Conservation (phyloP, 805 yeast species). For the Priceomyces melissophilus region DNA sequence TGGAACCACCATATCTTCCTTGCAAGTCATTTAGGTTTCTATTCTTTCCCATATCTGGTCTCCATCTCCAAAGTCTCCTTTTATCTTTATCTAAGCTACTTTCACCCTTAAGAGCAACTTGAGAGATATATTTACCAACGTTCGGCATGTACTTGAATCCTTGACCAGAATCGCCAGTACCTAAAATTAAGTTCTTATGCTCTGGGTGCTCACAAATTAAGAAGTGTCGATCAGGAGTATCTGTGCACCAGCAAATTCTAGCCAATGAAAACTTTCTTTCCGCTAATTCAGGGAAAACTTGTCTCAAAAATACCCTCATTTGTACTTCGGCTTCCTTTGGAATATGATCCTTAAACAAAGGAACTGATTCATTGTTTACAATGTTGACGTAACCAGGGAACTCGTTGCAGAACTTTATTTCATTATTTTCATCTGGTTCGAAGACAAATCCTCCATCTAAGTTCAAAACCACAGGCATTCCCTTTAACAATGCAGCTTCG, state of each 20-base stretch:
- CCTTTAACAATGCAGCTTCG: conserved; percentile 32
- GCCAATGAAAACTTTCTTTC: conserved; percentile 16
- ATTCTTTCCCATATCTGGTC: conserved; percentile 5
- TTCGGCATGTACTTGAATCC: conserved; percentile 35
- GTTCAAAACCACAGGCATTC: conserved; percentile 42
- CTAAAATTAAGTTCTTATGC: conserved; percentile 23
- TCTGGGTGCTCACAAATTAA: conserved; percentile 31
- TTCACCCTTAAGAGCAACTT: conserved; percentile 43
- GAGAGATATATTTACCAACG: conserved; percentile 35
- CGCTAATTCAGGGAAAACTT: conserved; percentile 38
- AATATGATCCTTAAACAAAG: conserved; percentile 30
- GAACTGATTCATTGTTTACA: conserved; percentile 20
- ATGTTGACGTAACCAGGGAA: conserved; percentile 5
- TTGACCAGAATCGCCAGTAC: conserved; percentile 40
- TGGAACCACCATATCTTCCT: conserved; percentile 6
- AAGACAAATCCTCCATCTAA: conserved; percentile 40
- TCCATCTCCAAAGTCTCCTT: conserved; percentile 11
- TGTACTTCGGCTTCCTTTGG: conserved; percentile 26
- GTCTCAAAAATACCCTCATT: conserved; percentile 22
- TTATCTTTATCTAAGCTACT: conserved; percentile 15
- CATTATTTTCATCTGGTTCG: conserved; percentile 29
- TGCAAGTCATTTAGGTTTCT: conserved; percentile 5
- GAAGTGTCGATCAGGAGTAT: conserved; percentile 30
- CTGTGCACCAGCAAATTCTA: conserved; percentile 31
- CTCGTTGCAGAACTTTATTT: conserved; percentile 6